phyloP scores from a whole-genome alignment of 768 basidiomycete genomes.

The Hydnomerulius pinastri region DNA sequence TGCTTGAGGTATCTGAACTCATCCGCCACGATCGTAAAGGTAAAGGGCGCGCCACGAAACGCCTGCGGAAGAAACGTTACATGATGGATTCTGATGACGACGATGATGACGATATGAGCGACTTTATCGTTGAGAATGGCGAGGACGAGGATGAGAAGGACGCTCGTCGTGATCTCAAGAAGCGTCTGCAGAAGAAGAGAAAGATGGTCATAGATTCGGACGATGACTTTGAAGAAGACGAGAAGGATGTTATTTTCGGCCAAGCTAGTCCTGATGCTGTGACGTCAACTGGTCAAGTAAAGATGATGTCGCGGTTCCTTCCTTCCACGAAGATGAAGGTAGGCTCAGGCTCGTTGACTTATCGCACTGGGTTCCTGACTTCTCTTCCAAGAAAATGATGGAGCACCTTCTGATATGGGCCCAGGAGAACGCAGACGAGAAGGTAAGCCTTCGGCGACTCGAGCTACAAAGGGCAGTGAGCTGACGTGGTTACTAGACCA shows the following conservation, averaged over 20 bases:
- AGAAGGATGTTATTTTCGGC: slow-evolving; percentile 44
- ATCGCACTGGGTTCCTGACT: neutral
- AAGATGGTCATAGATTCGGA: slow-evolving; percentile 47
- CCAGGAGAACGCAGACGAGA: slow-evolving; percentile 57
- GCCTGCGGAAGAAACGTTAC: slow-evolving; percentile 18
- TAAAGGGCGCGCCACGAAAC: slow-evolving; percentile 30
- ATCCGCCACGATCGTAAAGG: slow-evolving; percentile 9
- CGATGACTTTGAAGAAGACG: slow-evolving; percentile 42
- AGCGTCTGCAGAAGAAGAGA: slow-evolving; percentile 39
- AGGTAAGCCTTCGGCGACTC: slow-evolving; percentile 38
- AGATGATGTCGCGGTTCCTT: slow-evolving; percentile 54
- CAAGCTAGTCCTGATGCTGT: slow-evolving; percentile 29
- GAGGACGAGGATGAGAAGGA: slow-evolving; percentile 60
- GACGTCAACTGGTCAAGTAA: slow-evolving; percentile 36
- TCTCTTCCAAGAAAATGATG: slow-evolving; percentile 53
- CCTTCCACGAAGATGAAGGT: slow-evolving; percentile 81
- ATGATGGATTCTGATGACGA: slow-evolving; percentile 37
- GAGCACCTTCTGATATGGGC: slow-evolving; percentile 47
- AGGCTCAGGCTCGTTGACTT: slow-evolving; percentile 5
- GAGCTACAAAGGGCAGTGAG: neutral
- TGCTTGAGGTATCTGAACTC: slow-evolving; percentile 26
- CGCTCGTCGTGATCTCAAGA: slow-evolving; percentile 39
- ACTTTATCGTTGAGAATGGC: slow-evolving; percentile 54
- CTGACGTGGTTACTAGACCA: slow-evolving; percentile 37
- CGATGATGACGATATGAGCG: slow-evolving; percentile 45